These are phyloP conservation scores for Trichophyton benhamiae DNA, from an alignment of 2,329 filamentous ascomycete species.

Conservation along the genomic window DNA sequence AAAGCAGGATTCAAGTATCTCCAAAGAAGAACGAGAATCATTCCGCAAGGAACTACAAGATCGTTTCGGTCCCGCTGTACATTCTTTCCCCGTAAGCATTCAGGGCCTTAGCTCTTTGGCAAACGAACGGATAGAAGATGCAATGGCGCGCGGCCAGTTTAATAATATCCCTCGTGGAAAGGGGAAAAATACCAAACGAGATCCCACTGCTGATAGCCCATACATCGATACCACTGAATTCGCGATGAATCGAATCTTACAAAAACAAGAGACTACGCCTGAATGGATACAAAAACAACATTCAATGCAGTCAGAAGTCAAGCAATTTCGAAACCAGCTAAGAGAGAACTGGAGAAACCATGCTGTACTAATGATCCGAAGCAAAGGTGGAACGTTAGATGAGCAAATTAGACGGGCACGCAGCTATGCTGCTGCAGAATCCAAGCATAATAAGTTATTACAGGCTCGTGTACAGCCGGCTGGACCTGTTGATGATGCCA, in stretches of 20 bases:
- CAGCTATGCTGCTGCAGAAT: slow-evolving; percentile 58
- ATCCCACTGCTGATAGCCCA: slow-evolving; percentile 68
- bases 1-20: slow-evolving; percentile 46
- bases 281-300: slow-evolving; percentile 99
- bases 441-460: slow-evolving; percentile 6
- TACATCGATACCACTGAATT: slow-evolving; percentile 96
- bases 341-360: slow-evolving; percentile 75
- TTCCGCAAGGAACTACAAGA: slow-evolving; percentile 64
- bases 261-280: slow-evolving; percentile 86
- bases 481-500: background rate
- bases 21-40: slow-evolving; percentile 59
- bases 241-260: slow-evolving; percentile 97
- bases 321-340: slow-evolving; percentile 60
- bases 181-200: slow-evolving; percentile 55
- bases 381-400: slow-evolving; percentile 60
- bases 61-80: slow-evolving; percentile 60
- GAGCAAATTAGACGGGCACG: slow-evolving; percentile 60
- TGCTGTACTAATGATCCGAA: slow-evolving; percentile 64
- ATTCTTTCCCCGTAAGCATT: slow-evolving; percentile 62
- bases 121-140: slow-evolving; percentile 86
- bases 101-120: slow-evolving; percentile 70
- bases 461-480: background rate
- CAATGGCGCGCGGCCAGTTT: slow-evolving; percentile 84
- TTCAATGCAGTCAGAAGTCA: slow-evolving; percentile 59
- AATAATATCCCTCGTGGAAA: slow-evolving; percentile 69